Evolutionary conservation across 352 stramenopile species (phyloP).

Genomic region (Blastocystis sp.): DNA sequence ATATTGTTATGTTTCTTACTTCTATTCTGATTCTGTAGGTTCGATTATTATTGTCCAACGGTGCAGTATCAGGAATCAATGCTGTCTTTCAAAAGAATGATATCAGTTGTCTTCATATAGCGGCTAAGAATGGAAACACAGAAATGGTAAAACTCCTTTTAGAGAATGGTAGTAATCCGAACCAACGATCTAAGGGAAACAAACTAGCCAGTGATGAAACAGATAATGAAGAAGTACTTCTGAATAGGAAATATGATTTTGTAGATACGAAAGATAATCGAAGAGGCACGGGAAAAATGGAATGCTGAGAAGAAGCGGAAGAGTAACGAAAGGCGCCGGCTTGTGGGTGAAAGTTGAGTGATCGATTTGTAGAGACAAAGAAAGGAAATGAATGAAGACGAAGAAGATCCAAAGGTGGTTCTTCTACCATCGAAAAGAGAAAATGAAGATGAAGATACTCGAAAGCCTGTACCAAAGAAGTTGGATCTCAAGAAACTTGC

Average conservation of each 20-base stretch:
- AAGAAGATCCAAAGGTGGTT: not conserved
- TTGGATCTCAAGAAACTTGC: slow-evolving; percentile 36
- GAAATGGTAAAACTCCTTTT: slow-evolving; percentile 57
- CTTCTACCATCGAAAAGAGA: not conserved
- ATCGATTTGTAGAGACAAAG: not conserved
- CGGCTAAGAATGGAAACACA: slow-evolving; percentile 32
- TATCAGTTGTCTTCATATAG: slow-evolving; percentile 27
- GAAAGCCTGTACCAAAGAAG: not conserved
- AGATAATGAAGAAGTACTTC: not conserved
- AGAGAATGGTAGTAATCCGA: slow-evolving; percentile 46
- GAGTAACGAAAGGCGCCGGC: not conserved
- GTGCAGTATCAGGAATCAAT: slow-evolving; percentile 53
- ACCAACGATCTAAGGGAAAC: not conserved
- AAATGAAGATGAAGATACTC: not conserved
- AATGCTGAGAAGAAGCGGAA: not conserved
- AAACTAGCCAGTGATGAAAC: not conserved
- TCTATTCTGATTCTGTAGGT: not conserved
- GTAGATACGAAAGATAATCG: slow-evolving; percentile 31
- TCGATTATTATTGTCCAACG: slow-evolving; percentile 31
- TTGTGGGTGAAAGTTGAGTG: not conserved
- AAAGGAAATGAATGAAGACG: not conserved
- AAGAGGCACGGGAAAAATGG: not conserved
- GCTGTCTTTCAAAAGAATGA: slow-evolving; percentile 22
- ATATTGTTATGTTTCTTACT: not conserved
- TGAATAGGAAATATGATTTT: not conserved